phyloP scores from a whole-genome alignment of 2,329 filamentous ascomycete genomes.

The Sclerotinia trifoliorum region DNA sequence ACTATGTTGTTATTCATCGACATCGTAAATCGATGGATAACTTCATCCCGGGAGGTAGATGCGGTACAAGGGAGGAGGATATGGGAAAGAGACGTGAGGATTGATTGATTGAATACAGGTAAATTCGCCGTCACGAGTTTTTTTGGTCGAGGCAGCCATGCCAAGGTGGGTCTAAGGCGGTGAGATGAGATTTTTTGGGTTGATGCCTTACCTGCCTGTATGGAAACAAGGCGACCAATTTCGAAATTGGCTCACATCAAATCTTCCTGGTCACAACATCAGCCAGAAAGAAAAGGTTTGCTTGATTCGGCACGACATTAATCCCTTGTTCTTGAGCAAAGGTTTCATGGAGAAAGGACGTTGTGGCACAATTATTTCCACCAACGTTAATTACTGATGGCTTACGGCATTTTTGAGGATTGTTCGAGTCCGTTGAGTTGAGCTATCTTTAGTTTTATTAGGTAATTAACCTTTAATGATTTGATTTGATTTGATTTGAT shows the following conservation, averaged over 20 bases:
- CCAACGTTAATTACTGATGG: neutral
- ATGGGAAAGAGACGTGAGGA: neutral
- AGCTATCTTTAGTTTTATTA: too few relatives aligned
- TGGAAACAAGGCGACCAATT: neutral
- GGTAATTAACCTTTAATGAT: too few relatives aligned
- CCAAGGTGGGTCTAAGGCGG: neutral
- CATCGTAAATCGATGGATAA: conserved; percentile 4
- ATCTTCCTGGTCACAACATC: too few relatives aligned
- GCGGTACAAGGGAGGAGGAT: conserved; percentile 3
- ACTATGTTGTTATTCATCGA: neutral
- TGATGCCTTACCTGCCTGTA: neutral
- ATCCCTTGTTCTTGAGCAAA: too few relatives aligned
- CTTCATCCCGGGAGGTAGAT: neutral
- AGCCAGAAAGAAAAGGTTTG: neutral
- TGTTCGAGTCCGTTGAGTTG: too few relatives aligned
- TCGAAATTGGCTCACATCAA: neutral
- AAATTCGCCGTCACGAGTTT: conserved; percentile 3
- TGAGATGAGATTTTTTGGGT: neutral
- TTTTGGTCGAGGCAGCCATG: neutral
- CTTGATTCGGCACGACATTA: neutral
- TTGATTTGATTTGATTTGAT: too few relatives aligned
- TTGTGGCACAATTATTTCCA: conserved; percentile 2
- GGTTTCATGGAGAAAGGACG: too few relatives aligned
- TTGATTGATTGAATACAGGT: neutral
- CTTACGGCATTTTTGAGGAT: neutral